Percentiles rank a stretch among this genome's conserved stretches.
phyloP scores from a whole-genome alignment of 2,329 filamentous ascomycete species.

The Aspergillus chevalieri region DNA sequence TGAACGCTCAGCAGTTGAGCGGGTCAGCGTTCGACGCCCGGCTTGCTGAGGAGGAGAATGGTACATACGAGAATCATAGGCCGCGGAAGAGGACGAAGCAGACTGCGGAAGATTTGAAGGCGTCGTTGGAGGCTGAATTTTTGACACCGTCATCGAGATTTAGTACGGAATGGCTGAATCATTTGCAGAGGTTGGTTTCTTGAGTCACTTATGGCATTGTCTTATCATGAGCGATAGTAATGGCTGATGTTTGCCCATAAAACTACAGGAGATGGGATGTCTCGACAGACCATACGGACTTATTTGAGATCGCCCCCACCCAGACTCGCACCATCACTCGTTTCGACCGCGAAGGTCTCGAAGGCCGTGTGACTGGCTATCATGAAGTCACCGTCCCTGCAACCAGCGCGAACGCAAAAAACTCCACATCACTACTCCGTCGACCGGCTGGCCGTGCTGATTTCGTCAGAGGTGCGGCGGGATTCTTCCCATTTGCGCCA shows the following conservation, averaged over 20 bases:
- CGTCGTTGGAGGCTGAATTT: conserved; percentile 67
- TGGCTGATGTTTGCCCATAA: neutral
- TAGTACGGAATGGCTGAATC: conserved; percentile 78
- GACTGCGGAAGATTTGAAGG: conserved; percentile 56
- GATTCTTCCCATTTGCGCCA: conserved; percentile 90
- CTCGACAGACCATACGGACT: conserved; percentile 69
- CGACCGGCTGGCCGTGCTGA: conserved; percentile 83
- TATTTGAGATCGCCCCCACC: conserved; percentile 82
- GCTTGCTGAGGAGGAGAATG: conserved; percentile 25
- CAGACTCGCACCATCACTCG: conserved; percentile 92
- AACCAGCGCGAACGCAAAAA: conserved; percentile 85
- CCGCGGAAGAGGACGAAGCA: conserved; percentile 43
- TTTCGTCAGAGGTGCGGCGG: conserved; percentile 85
- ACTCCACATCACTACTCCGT: conserved; percentile 80
- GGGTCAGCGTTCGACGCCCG: conserved; percentile 22
- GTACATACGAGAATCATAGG: conserved; percentile 27
- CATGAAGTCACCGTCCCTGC: conserved; percentile 88
- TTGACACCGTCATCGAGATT: conserved; percentile 74
- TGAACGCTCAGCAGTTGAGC: conserved; percentile 19
- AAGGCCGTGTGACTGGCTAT: conserved; percentile 89
- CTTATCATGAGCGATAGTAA: neutral
- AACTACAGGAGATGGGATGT: conserved; percentile 66
- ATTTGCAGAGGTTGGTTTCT: conserved; percentile 63
- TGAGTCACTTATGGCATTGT: conserved; percentile 1
- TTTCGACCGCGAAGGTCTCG: conserved; percentile 83